Conservation (phyloP, 106 monocot genomes). For the Allium cepa region DNA sequence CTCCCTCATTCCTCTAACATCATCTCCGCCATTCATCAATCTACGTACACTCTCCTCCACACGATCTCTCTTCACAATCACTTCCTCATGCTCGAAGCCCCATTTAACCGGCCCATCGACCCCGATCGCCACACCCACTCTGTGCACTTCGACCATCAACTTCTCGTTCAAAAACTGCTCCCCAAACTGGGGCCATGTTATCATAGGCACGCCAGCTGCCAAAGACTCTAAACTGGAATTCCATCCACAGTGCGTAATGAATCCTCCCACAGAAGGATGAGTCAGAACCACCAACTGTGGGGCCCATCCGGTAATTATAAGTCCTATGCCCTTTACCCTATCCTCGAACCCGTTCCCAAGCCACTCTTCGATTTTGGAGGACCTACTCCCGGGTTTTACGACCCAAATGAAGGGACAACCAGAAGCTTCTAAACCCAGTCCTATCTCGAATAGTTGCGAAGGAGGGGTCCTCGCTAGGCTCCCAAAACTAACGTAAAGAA, state of each 20-base stretch:
- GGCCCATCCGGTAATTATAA: conserved; percentile 5
- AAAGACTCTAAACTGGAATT: conserved; percentile 13
- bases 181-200: conserved; percentile 21
- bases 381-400: neutral
- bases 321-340: neutral
- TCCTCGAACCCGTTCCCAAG: conserved; percentile 1
- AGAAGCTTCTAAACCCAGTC: conserved; percentile 6
- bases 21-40: conserved; percentile 6
- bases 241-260: conserved; percentile 23
- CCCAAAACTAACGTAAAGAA: conserved; percentile 7
- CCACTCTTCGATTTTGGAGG: conserved; percentile 7
- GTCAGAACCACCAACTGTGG: conserved; percentile 4
- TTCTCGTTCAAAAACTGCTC: conserved; percentile 31
- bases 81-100: neutral
- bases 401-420: conserved; percentile 9
- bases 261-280: conserved; percentile 15
- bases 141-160: conserved; percentile 15
- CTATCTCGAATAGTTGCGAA: conserved; percentile 7
- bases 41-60: conserved; percentile 5
- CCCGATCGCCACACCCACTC: neutral
- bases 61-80: neutral
- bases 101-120: conserved; percentile 6
- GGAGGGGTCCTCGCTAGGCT: neutral
- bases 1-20: conserved; percentile 5
- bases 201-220: conserved; percentile 16